Evolutionary conservation across 176 grass and related monocot species (phyloP), one percentile per base, ranked within the genome.

Genomic region (Tillandsia leiboldiana): DNA sequence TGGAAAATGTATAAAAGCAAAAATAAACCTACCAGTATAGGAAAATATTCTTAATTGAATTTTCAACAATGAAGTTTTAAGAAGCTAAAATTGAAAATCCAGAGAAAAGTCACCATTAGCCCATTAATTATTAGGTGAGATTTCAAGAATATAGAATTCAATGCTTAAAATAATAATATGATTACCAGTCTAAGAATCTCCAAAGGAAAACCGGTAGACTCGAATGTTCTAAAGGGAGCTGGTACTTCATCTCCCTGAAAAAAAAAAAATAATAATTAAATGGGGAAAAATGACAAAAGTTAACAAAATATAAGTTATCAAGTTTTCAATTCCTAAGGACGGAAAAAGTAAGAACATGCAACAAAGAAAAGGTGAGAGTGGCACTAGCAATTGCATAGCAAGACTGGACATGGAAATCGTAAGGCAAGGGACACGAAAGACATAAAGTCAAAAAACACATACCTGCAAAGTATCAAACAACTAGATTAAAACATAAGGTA

Each of bases 171-270:
- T 67, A 42, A 20, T 24, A 24, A n/a, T 0, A 8, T 23, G 18
- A 33, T 28, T 75, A 96, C 91, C 91, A 87, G 88, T 67, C 84
- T 79, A 76, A 96, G 84, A 62, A 96, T 83, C 57, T 88, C 89
- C 3, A 77, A 33, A 33, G 88, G 83, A 82, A 96, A 92, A 48
- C 73, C 48, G 5, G 86, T 90, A 6, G 89, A 85, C 52, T 92
- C 78, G 71, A 96, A 96, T 42, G 89, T 79, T 49, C 72, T 87
- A 62, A 82, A 92, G 53, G 93, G 89, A 1, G 66, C 26, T 61
- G 89, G 83, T n/a, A 81, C 78, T 26, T 86, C 86, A 59, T 76
- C 78, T 64, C 92, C 92, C 88, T 88, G 69, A 58, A 68, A 84
- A 68, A 22, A 70, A 72, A 22, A 50, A 51, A 4, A 42, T 4